These are phyloP conservation scores for Wallemia hederae DNA, from an alignment of 1,284 basidiomycete genomes.

Conservation along the genomic window DNA sequence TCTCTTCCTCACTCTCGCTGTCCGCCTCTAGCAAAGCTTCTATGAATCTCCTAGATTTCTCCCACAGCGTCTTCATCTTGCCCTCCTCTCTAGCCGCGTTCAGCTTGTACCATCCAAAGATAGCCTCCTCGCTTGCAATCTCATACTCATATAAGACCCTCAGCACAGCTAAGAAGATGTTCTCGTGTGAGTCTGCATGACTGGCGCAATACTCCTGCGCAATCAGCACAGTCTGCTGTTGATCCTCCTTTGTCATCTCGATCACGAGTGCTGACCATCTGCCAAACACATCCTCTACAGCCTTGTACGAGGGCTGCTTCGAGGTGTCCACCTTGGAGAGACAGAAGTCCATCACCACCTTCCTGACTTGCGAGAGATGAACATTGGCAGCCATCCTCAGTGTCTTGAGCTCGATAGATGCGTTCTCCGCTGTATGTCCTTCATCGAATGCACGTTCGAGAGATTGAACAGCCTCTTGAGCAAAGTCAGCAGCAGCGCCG, in stretches of 20 bases:
- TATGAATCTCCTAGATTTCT: slow-evolving; percentile 12
- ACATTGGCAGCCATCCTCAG: slow-evolving; percentile 82
- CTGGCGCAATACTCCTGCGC: slow-evolving; percentile 27
- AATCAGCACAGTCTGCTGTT: slow-evolving; percentile 35
- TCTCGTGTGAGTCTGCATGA: background rate
- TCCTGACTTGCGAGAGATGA: slow-evolving; percentile 39
- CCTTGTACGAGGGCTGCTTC: slow-evolving; percentile 25
- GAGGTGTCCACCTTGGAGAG: slow-evolving; percentile 34
- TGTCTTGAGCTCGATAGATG: slow-evolving; percentile 71
- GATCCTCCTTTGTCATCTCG: slow-evolving; percentile 40
- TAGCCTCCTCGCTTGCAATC: slow-evolving; percentile 14
- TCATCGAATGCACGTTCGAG: slow-evolving; percentile 71
- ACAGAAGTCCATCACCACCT: slow-evolving; percentile 41
- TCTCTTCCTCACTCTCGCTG: slow-evolving; percentile 43
- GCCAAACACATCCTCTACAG: slow-evolving; percentile 27
- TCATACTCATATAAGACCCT: slow-evolving; percentile 18
- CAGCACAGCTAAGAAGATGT: slow-evolving; percentile 11
- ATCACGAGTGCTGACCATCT: slow-evolving; percentile 44
- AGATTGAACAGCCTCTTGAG: slow-evolving; percentile 41
- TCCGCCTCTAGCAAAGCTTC: slow-evolving; percentile 49
- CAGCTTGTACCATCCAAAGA: slow-evolving; percentile 17
- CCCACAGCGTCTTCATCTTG: slow-evolving; percentile 8
- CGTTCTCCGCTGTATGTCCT: slow-evolving; percentile 65
- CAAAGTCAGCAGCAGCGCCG: slow-evolving; percentile 29
- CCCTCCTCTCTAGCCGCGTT: slow-evolving; percentile 13